Conservation (phyloP, 331 rosid genomes). For the Rosa hybrid region DNA sequence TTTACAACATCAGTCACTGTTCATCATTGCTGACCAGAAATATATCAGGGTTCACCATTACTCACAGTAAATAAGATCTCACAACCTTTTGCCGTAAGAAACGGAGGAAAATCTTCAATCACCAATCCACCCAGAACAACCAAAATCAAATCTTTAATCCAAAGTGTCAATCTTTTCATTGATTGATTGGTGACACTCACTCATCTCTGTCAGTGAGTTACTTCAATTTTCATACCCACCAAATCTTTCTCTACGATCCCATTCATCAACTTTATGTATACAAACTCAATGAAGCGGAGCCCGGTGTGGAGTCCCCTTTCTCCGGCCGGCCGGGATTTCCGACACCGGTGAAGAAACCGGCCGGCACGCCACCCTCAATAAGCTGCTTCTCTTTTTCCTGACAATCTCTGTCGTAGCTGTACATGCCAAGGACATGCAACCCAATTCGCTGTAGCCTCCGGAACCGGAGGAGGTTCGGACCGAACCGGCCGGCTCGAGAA, state of each 20-base stretch:
- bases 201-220: neutral
- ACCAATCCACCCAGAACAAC: neutral
- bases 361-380: slow-evolving; percentile 36
- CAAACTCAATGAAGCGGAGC: slow-evolving; percentile 66
- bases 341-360: slow-evolving; percentile 52
- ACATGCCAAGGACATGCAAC: slow-evolving; percentile 50
- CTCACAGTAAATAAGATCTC: neutral
- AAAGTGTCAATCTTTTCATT: neutral
- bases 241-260: neutral
- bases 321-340: slow-evolving; percentile 51
- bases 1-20: neutral
- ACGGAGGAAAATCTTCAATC: neutral
- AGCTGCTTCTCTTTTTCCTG: slow-evolving; percentile 57
- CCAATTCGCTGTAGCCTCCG: slow-evolving; percentile 50
- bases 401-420: slow-evolving; percentile 83
- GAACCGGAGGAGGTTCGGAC: slow-evolving; percentile 66
- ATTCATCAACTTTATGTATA: slow-evolving; percentile 2
- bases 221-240: slow-evolving; percentile 7
- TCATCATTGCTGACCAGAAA: neutral
- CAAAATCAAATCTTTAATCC: neutral
- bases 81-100: neutral
- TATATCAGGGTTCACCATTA: too few relatives aligned
- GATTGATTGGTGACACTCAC: neutral
- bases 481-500: slow-evolving; percentile 74
- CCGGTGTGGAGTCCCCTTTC: slow-evolving; percentile 82